Evolutionary conservation across 2,329 filamentous ascomycete species (phyloP), one percentile per base, ranked within the genome.

Genomic region (Arthrinium phaeospermum): DNA sequence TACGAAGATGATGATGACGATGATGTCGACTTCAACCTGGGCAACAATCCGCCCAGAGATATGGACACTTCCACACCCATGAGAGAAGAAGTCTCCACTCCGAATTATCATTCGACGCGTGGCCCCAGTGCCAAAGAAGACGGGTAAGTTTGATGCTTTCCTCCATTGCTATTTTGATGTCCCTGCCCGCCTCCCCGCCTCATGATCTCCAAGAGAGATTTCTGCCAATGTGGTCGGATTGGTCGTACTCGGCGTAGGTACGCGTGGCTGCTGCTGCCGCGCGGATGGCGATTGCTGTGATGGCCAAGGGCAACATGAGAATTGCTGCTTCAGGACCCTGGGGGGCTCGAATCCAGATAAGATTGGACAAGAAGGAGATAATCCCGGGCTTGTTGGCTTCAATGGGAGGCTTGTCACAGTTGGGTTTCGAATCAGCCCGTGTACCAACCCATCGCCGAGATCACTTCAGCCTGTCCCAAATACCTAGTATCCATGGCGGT

Each of bases 71-170:
- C 74, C 71, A 72, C 72, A 57, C 73, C 77, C 27, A 79, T 79
- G 61, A 80, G 83, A 45, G 81, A 82, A 41, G 81, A 84, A 34
- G 78, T 78, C 0, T 79, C 80, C 46, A 75, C 78, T 27, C 77
- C 81, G 16, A 75, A 77, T 0, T 80, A 79, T 34, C 77, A 80
- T 72, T 74, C 78, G 0, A 74, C 78, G 16, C 85, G 86, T 76
- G 90, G 88, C 73, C 91, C 93, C 74, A 92, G 91, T 73, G 93
- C 95, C 72, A 97, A 97, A 84, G 94, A 97, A 90, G 94, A 97
- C 81, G 94, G 94, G 94, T 97, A 91, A 95, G 94, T 91, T 76
- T 71, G 72, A 76, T 78, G 75, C 76, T 75, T 74, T 76, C 73
- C 74, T 77, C 73, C 75, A 71, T 71, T 73, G 57, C 57, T 64